phyloP scores from a whole-genome alignment of 208 protist species.

The Trypanosoma rangeli region DNA sequence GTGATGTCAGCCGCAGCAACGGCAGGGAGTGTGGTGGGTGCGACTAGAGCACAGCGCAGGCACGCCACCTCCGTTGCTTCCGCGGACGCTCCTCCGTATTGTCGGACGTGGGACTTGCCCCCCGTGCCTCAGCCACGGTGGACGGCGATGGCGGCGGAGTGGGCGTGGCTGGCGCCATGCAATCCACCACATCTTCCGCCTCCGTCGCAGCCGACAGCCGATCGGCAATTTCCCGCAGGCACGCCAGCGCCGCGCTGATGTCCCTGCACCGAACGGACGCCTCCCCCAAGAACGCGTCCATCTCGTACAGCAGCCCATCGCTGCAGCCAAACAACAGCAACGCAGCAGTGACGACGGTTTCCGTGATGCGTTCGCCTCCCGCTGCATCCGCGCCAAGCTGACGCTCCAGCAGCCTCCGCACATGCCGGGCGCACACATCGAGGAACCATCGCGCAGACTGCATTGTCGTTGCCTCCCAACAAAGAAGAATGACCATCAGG shows the following conservation, averaged over 20 bases:
- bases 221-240: constrained; percentile 3
- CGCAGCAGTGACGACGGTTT: constrained; percentile 1
- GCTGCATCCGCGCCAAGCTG: neutral
- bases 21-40: too few species aligned
- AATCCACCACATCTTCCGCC: neutral
- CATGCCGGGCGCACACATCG: constrained; percentile 3
- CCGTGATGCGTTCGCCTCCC: neutral
- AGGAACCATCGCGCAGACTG: constrained; percentile 20
- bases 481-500: constrained; percentile 25
- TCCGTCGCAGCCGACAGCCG: neutral
- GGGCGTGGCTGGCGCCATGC: too few species aligned
- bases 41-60: too few species aligned
- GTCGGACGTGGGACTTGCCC: too few species aligned
- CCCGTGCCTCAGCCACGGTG: too few species aligned
- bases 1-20: too few species aligned
- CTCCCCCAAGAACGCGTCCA: constrained; percentile 3
- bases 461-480: constrained; percentile 7
- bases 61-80: too few species aligned
- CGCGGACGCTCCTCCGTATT: too few species aligned
- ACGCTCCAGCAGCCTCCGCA: constrained; percentile 9
- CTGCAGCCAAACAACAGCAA: constrained; percentile 20
- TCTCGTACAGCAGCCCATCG: constrained; percentile 13
- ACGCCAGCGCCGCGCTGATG: constrained; percentile 7
- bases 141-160: neutral
- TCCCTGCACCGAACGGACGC: neutral